Conservation (phyloP, 768 basidiomycete genomes). For the Hemileccinum impolitum region DNA sequence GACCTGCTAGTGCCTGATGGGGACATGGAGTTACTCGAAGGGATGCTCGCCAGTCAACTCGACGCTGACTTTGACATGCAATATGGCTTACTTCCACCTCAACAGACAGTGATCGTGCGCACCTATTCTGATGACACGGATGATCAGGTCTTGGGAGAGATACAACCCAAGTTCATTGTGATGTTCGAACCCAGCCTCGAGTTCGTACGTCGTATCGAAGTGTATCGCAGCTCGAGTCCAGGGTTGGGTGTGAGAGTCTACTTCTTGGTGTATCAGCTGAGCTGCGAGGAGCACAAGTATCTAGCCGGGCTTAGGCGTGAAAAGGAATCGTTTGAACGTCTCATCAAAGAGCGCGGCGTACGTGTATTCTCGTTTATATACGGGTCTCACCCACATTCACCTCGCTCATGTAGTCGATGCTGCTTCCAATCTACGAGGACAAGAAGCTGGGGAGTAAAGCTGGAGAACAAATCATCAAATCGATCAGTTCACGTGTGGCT, state of each 20-base stretch:
- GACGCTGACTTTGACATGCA: slow-evolving; percentile 65
- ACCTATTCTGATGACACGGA: slow-evolving; percentile 92
- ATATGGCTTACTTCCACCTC: slow-evolving; percentile 76
- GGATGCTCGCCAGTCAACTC: slow-evolving; percentile 31
- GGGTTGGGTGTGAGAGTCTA: slow-evolving; percentile 86
- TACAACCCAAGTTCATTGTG: slow-evolving; percentile 88
- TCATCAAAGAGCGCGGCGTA: slow-evolving; percentile 91
- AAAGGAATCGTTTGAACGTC: slow-evolving; percentile 88
- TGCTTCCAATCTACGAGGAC: slow-evolving; percentile 77
- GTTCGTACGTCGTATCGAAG: slow-evolving; percentile 90
- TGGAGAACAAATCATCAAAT: slow-evolving; percentile 65
- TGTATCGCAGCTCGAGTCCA: slow-evolving; percentile 81
- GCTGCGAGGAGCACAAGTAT: slow-evolving; percentile 95
- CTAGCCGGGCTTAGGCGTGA: slow-evolving; percentile 84
- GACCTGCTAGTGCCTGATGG: slow-evolving; percentile 16
- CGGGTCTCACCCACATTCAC: neutral
- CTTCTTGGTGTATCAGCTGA: slow-evolving; percentile 92
- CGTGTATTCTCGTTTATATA: slow-evolving; percentile 29
- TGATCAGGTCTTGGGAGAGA: slow-evolving; percentile 81
- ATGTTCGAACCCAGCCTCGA: slow-evolving; percentile 96
- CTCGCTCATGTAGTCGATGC: slow-evolving; percentile 63
- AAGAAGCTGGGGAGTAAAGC: slow-evolving; percentile 36
- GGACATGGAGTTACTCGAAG: slow-evolving; percentile 24
- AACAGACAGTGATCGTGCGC: slow-evolving; percentile 80
- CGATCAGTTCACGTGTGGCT: slow-evolving; percentile 80